These are phyloP conservation scores for Cenococcum geophilum DNA, from an alignment of 495 filamentous ascomycete genomes.

Conservation along the genomic window DNA sequence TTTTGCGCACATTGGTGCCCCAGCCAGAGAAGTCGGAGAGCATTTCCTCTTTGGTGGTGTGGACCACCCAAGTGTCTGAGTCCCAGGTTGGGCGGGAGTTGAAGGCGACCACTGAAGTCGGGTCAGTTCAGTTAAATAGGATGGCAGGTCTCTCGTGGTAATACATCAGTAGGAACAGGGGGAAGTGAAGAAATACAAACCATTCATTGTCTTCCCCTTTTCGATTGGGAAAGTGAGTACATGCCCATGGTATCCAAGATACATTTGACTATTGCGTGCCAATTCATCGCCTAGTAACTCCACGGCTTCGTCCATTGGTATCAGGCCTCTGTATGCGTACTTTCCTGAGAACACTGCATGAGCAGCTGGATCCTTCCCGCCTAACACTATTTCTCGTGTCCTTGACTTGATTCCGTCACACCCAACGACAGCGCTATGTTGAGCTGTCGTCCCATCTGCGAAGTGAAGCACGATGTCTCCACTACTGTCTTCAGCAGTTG, in stretches of 20 bases:
- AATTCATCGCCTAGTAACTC: constrained; percentile 47
- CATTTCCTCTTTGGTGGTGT: constrained; percentile 52
- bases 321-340: constrained; percentile 53
- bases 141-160: too few species aligned
- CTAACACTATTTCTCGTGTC: constrained; percentile 45
- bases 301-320: constrained; percentile 56
- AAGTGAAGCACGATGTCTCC: constrained; percentile 46
- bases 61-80: constrained; percentile 51
- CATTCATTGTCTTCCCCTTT: constrained; percentile 56
- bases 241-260: constrained; percentile 54
- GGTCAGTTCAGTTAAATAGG: not conserved
- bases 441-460: constrained; percentile 47
- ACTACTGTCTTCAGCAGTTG: constrained; percentile 30
- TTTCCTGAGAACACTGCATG: constrained; percentile 45
- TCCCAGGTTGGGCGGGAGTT: constrained; percentile 43
- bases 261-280: constrained; percentile 48
- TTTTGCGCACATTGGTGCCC: constrained; percentile 44
- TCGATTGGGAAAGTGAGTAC: constrained; percentile 62
- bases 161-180: not conserved
- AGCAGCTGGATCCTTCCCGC: constrained; percentile 37
- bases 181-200: not conserved
- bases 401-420: constrained; percentile 55
- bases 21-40: constrained; percentile 49
- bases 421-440: constrained; percentile 45
- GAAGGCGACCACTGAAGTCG: constrained; percentile 43